Evolutionary conservation across 2,329 filamentous ascomycete species (phyloP).

Genomic region (Microcyclosporella mali): DNA sequence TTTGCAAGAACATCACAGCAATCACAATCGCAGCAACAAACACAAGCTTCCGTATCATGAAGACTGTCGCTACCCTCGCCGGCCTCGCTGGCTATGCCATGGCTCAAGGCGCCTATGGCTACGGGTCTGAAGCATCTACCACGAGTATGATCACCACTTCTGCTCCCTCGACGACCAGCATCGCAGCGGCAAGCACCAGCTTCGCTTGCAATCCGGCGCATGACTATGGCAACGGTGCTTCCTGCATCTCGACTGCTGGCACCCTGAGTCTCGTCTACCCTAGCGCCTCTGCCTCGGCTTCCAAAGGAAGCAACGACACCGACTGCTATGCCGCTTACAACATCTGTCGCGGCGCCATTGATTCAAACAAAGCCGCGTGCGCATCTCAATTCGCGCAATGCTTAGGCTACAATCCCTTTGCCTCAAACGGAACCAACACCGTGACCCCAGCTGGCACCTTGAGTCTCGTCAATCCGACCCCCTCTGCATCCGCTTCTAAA

Average conservation of each 20-base stretch:
- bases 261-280: slow-evolving; percentile 13
- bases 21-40: too few species aligned
- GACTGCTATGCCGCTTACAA: slow-evolving; percentile 5
- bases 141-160: too few species aligned
- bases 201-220: slow-evolving; percentile 22
- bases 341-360: slow-evolving; percentile 1
- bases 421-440: slow-evolving; percentile 1
- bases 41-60: too few species aligned
- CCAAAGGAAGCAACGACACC: slow-evolving; percentile 16
- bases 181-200: not conserved
- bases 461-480: slow-evolving; percentile 9
- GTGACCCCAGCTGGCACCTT: slow-evolving; percentile 14
- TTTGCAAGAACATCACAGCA: too few species aligned
- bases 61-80: too few species aligned
- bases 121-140: too few species aligned
- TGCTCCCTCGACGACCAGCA: not conserved
- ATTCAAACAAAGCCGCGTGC: slow-evolving; percentile 7
- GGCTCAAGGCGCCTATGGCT: too few species aligned
- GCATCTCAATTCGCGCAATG: slow-evolving; percentile 11
- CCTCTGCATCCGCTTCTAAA: too few species aligned
- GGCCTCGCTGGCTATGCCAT: too few species aligned
- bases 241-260: slow-evolving; percentile 14
- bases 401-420: slow-evolving; percentile 15
- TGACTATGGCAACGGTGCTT: slow-evolving; percentile 12
- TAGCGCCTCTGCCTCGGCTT: not conserved